Evolutionary conservation across 306 rosid genomes (phyloP).

Genomic region (Fagus sylvatica): DNA sequence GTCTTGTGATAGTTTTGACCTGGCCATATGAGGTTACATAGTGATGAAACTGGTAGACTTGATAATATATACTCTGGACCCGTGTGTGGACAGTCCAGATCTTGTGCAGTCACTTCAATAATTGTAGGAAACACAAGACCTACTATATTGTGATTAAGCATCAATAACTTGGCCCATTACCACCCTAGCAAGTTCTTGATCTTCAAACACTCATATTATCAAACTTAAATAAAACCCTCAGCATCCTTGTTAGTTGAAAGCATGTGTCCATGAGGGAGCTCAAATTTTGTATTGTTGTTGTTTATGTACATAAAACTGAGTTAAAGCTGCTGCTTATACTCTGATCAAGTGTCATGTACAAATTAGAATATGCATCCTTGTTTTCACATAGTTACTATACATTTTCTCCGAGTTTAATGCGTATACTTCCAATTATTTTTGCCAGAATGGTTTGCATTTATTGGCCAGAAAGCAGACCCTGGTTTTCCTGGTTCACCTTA

Average conservation of each 20-base stretch:
- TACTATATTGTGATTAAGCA: not conserved
- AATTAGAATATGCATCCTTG: conserved; percentile 14
- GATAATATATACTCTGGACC: no score
- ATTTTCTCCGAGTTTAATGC: conserved; percentile 29
- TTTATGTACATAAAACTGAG: not conserved
- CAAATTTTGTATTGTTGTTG: conserved; percentile 13
- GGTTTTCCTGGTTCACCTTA: conserved; percentile 96
- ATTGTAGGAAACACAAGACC: not conserved
- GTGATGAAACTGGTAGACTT: not conserved
- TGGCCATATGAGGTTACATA: not conserved
- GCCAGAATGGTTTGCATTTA: conserved; percentile 87
- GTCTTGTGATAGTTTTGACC: not conserved
- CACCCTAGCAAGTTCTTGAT: not conserved
- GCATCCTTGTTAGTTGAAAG: not conserved
- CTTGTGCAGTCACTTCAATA: not conserved
- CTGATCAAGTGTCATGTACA: not conserved
- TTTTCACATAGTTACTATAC: conserved; percentile 15
- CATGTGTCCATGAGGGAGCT: not conserved
- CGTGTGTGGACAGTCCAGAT: not conserved
- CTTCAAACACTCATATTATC: not conserved
- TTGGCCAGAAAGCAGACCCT: conserved; percentile 70
- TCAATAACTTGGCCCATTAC: not conserved
- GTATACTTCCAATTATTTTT: conserved; percentile 28
- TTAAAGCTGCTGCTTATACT: conserved; percentile 16
- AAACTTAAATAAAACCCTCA: not conserved